Evolutionary conservation across 768 basidiomycete species (phyloP).

Genomic region (Trametes coccinea): DNA sequence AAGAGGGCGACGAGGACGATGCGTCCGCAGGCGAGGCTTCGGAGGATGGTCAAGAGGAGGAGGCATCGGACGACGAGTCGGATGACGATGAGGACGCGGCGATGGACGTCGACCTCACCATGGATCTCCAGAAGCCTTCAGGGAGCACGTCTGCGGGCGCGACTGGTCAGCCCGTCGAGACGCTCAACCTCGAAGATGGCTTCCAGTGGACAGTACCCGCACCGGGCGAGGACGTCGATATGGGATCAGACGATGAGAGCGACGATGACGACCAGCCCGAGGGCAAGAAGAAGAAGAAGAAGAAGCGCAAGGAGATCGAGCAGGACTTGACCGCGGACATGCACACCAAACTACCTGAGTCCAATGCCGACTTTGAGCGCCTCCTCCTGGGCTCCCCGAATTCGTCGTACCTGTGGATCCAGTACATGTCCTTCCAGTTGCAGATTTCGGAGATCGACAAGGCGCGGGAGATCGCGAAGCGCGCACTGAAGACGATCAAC

Average conservation of each 20-base stretch:
- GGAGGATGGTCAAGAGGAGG: constrained; percentile 36
- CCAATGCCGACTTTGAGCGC: constrained; percentile 93
- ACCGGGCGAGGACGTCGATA: constrained; percentile 42
- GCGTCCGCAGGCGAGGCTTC: constrained; percentile 13
- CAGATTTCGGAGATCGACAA: constrained; percentile 97
- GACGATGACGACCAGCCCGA: constrained; percentile 46
- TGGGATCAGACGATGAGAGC: constrained; percentile 49
- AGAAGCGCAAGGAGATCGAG: constrained; percentile 70
- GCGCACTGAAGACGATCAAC: constrained; percentile 84
- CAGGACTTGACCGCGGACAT: constrained; percentile 85
- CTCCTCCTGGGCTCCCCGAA: constrained; percentile 91
- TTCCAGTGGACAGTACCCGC: constrained; percentile 68
- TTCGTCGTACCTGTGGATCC: constrained; percentile 97
- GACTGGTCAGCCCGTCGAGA: not conserved
- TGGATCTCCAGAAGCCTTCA: constrained; percentile 22
- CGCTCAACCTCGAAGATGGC: constrained; percentile 54
- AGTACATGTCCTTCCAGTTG: constrained; percentile 98
- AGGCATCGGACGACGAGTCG: constrained; percentile 31
- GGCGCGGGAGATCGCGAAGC: constrained; percentile 82
- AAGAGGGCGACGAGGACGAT: not conserved
- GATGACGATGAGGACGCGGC: constrained; percentile 37
- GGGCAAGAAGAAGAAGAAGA: constrained; percentile 66
- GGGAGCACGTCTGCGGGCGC: not conserved
- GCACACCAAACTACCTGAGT: constrained; percentile 83
- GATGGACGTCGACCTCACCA: constrained; percentile 49